Percentiles rank a stretch among this genome's conserved stretches.
Conservation (phyloP, 352 stramenopile species). For the Albugo candida region DNA sequence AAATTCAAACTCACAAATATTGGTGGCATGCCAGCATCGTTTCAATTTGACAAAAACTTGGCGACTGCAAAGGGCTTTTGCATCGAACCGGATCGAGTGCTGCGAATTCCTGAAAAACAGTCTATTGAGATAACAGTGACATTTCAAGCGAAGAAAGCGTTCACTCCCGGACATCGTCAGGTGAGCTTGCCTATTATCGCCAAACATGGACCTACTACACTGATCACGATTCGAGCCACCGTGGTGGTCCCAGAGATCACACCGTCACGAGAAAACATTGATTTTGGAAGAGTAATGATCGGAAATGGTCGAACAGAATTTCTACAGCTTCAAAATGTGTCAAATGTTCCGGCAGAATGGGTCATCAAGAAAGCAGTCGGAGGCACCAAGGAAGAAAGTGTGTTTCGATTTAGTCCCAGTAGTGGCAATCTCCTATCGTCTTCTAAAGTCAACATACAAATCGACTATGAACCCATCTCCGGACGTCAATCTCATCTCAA, state of each 20-base stretch:
- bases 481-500: slow-evolving; percentile 61
- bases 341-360: slow-evolving; percentile 79
- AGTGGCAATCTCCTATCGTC: slow-evolving; percentile 54
- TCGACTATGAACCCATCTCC: slow-evolving; percentile 82
- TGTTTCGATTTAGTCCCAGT: slow-evolving; percentile 66
- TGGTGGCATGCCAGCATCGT: slow-evolving; percentile 59
- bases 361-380: slow-evolving; percentile 80
- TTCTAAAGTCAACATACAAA: slow-evolving; percentile 65
- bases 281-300: slow-evolving; percentile 82
- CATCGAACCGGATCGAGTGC: slow-evolving; percentile 86
- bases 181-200: slow-evolving; percentile 73
- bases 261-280: slow-evolving; percentile 59
- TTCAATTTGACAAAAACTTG: slow-evolving; percentile 84
- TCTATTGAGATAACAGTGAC: slow-evolving; percentile 79
- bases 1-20: slow-evolving; percentile 88
- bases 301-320: slow-evolving; percentile 77
- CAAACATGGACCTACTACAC: slow-evolving; percentile 78
- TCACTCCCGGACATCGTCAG: slow-evolving; percentile 54
- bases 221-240: slow-evolving; percentile 72
- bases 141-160: slow-evolving; percentile 78
- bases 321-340: slow-evolving; percentile 84
- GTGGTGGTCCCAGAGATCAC: slow-evolving; percentile 83
- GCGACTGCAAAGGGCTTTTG: slow-evolving; percentile 73
- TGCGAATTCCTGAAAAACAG: slow-evolving; percentile 80
- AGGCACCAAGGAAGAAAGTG: slow-evolving; percentile 43